Evolutionary conservation across 805 yeast genomes (phyloP), one percentile per base, ranked within the genome.

Genomic region (Metschnikowia rubicola): DNA sequence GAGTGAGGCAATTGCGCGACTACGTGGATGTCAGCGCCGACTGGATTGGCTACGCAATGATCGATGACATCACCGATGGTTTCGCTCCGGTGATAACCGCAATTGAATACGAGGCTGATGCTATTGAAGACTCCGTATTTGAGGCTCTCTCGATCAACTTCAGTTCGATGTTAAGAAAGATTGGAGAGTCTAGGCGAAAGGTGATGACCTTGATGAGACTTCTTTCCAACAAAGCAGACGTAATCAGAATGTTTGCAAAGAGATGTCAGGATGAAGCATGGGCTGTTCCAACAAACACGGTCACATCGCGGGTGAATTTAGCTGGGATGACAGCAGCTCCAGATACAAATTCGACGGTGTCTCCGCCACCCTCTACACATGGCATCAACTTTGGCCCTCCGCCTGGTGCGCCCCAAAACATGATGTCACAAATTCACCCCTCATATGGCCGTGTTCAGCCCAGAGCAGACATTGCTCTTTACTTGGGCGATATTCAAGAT

Each of bases 401-500:
- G 8, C 70, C 71, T 1, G 71, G 71, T 5, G 66, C 68, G 13
- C 65, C 65, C 3, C 52, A 64, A 8, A 47, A 21, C 49, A 54
- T 44, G 60, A 54, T 41, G 46, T 47, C 52, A 13, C 60, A 54
- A 21, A 49, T 51, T 46, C 66, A 56, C 37, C 55, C 55, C 34
- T 51, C 54, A 26, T 56, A 44, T 10, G 58, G 57, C 33, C 62
- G 62, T 10, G 66, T 70, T 1, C 73, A 83, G 57, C 96, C 97
- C 43, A 78, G 95, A 59, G 92, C 86, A 28, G 97, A 92, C 59
- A 91, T 91, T 67, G 96, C 96, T 0, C 74, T 91, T 53, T 92
- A 88, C 65, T 69, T 91, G 52, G 97, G 97, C 47, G 98, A 91
- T 80, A 91, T 91, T 62, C 97, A 90, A 69, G 97, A 91, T 75